Evolutionary conservation across 306 rosid genomes (phyloP).

Genomic region (Fragaria iinumae): DNA sequence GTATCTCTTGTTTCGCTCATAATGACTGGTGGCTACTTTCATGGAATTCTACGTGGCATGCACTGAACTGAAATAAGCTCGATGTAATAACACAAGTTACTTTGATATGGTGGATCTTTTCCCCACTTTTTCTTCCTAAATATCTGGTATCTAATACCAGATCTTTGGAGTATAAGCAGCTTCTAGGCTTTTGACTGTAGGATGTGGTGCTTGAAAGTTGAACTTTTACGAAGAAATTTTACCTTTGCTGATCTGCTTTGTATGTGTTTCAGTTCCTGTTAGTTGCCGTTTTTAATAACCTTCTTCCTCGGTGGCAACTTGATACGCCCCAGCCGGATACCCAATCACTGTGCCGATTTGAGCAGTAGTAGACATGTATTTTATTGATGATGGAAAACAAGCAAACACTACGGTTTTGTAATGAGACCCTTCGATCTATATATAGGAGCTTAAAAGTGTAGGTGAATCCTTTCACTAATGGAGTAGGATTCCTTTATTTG

Average conservation of each 20-base stretch:
- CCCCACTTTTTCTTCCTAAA: not conserved
- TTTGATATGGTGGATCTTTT: not conserved
- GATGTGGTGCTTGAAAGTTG: conserved; percentile 21
- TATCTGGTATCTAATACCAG: not conserved
- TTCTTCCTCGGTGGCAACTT: not conserved
- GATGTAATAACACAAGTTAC: conserved; percentile 6
- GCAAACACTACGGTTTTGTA: not conserved
- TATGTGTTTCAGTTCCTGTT: not conserved
- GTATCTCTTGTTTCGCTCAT: conserved; percentile 82
- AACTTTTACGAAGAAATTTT: not conserved
- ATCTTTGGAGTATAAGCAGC: conserved; percentile 6
- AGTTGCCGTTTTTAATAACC: not conserved
- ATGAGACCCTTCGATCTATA: too few species aligned
- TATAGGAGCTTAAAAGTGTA: too few species aligned
- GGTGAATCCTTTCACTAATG: not conserved
- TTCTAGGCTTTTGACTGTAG: conserved; percentile 24
- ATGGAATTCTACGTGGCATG: conserved; percentile 77
- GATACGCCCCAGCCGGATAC: not conserved
- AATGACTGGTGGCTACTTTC: conserved; percentile 94
- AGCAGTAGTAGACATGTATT: not conserved
- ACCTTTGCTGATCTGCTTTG: not conserved
- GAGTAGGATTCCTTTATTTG: too few species aligned
- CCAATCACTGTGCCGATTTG: not conserved
- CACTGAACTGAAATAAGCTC: conserved; percentile 42
- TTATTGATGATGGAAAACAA: not conserved